A percentile compares a stretch with the other conserved stretches of the same genome.
Evolutionary conservation across 176 grass and related monocot genomes (phyloP).

Genomic region (Oryza nivara): DNA sequence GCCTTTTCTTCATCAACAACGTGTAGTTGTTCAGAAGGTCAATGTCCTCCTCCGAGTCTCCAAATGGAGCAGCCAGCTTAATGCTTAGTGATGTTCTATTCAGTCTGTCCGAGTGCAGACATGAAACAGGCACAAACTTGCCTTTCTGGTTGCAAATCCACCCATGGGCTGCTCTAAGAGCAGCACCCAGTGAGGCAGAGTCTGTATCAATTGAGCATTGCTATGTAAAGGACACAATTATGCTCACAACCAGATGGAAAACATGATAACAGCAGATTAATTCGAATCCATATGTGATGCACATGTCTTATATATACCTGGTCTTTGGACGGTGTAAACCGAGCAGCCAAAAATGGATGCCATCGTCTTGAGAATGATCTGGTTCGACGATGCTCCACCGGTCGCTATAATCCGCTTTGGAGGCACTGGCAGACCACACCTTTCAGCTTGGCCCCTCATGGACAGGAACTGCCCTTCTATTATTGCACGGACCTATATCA

Average conservation of each 20-base stretch:
- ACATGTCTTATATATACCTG: constrained; percentile 46
- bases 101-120: constrained; percentile 34
- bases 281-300: neutral
- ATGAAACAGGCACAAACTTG: constrained; percentile 51
- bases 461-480: constrained; percentile 87
- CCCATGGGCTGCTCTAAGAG: constrained; percentile 70
- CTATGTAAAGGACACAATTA: neutral
- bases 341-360: constrained; percentile 74
- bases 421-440: constrained; percentile 75
- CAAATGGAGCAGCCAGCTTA: constrained; percentile 51
- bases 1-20: constrained; percentile 47
- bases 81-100: constrained; percentile 45
- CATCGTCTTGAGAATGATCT: constrained; percentile 72
- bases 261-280: neutral
- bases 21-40: constrained; percentile 54
- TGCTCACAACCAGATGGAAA: neutral
- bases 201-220: constrained; percentile 36
- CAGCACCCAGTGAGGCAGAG: constrained; percentile 69
- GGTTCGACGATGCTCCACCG: constrained; percentile 74
- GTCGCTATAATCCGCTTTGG: constrained; percentile 89
- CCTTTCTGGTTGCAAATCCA: constrained; percentile 57
- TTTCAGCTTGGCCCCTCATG: constrained; percentile 81
- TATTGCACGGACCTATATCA: constrained; percentile 55
- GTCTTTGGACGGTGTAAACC: constrained; percentile 72
- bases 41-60: constrained; percentile 5